Conservation (phyloP, 208 protist genomes). For the Porcisia deanei region DNA sequence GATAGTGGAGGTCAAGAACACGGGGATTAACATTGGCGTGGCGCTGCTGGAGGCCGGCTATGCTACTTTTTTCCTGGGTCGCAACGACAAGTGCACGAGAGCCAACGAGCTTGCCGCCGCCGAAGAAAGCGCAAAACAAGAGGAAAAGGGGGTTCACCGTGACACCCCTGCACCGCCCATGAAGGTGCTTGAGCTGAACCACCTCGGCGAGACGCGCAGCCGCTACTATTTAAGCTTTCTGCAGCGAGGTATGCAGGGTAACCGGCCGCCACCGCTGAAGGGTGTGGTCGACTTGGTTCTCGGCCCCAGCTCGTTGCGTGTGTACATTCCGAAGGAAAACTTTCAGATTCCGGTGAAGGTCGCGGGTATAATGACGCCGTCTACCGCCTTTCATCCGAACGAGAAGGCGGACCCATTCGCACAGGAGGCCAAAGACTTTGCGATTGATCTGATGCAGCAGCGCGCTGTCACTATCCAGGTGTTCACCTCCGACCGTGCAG, state of each 20-base stretch:
- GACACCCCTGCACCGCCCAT: constrained; percentile 32
- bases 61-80: constrained; percentile 80
- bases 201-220: constrained; percentile 72
- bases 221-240: constrained; percentile 91
- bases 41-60: constrained; percentile 79
- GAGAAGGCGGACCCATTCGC: constrained; percentile 63
- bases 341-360: constrained; percentile 89
- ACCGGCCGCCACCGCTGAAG: constrained; percentile 66
- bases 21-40: constrained; percentile 67
- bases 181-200: constrained; percentile 82
- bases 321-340: constrained; percentile 88
- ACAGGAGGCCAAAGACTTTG: constrained; percentile 79
- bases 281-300: constrained; percentile 85
- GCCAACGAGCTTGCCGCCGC: constrained; percentile 61
- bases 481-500: constrained; percentile 75
- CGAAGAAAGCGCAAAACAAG: constrained; percentile 53
- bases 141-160: constrained; percentile 54
- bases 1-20: constrained; percentile 58
- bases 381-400: constrained; percentile 37
- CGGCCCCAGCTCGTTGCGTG: constrained; percentile 77
- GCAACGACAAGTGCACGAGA: constrained; percentile 71
- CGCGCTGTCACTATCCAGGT: constrained; percentile 86
- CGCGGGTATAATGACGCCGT: constrained; percentile 79
- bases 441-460: constrained; percentile 68
- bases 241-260: constrained; percentile 87